Conservation (phyloP, 495 filamentous ascomycete genomes). For the Tuber borchii region DNA sequence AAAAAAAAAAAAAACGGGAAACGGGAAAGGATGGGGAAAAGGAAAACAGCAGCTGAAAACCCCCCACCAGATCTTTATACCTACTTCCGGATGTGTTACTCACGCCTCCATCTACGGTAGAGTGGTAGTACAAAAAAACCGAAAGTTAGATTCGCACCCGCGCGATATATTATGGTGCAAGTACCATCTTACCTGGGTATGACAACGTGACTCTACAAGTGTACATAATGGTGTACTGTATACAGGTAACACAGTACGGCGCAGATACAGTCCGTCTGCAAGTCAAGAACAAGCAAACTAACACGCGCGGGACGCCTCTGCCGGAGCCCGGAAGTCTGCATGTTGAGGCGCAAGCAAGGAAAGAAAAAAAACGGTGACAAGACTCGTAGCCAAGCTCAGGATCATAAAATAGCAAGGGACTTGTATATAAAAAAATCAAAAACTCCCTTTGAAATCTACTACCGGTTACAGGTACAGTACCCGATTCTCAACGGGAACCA, state of each 20-base stretch:
- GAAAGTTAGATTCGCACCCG: not conserved
- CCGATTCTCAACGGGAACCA: not conserved
- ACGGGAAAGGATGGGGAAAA: no score
- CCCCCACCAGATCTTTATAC: not conserved
- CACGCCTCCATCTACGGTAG: not conserved
- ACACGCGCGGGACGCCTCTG: not conserved
- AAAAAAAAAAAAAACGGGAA: not conserved
- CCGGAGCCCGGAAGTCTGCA: not conserved
- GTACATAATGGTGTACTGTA: not conserved
- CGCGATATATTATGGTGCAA: not conserved
- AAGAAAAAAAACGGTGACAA: not conserved
- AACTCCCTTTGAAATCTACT: not conserved
- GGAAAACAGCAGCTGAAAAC: not conserved
- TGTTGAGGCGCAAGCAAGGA: not conserved
- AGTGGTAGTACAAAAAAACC: not conserved
- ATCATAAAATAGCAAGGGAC: no score
- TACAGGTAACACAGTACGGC: no score
- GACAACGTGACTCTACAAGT: not conserved
- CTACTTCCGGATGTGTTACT: not conserved
- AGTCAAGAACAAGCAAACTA: not conserved
- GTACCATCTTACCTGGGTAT: not conserved
- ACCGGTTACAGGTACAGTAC: not conserved
- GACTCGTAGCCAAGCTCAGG: not conserved
- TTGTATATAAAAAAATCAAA: no score
- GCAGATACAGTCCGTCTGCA: not conserved